Evolutionary conservation across 2,329 filamentous ascomycete genomes (phyloP), one percentile per base, ranked within the genome.

Genomic region (Calonectria ilicicola): DNA sequence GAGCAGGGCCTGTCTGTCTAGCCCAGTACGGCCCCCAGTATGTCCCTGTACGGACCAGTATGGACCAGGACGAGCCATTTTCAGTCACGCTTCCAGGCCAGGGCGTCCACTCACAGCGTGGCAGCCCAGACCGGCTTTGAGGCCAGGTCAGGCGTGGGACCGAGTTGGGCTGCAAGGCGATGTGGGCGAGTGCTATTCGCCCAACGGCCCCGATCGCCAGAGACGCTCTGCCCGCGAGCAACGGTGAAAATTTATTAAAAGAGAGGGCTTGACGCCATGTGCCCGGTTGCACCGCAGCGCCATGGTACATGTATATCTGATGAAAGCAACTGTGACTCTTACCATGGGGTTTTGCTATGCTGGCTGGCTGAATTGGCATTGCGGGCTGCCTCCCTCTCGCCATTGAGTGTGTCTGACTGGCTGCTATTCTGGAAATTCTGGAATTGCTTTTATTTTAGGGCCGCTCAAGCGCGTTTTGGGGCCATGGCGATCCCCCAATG

Each of bases 81-180:
- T 62, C 70, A 72, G 66, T 69, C 70, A 32, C 35, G 14, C 17
- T 62, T 69, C 38, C n/a, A n/a, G n/a, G n/a, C 49, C 49, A 70
- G 63, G 71, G 71, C 71, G 46, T n/a, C 72, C 72, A 73, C 51
- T 73, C 64, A 62, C 23, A 9, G 21, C 49, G 19, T 5, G 7
- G 21, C 35, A 15, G 58, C 10, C 46, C 38, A 38, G 49, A 53
- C 56, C 27, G 21, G 23, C 15, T 46, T 63, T 63, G 69, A 72
- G 67, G 68, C 71, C 67, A 65, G 63, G 49, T 62, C 32, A 51
- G 66, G 56, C 66, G 66, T 58, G 56, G 58, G 58, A 40, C 47
- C 56, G 26, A 27, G 65, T 68, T 63, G 66, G 56, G 66, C 66
- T 63, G 42, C 66, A 49, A 68, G 44, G 23, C 21, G 21, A 68